Percentiles rank a stretch among this genome's conserved stretches.
Evolutionary conservation across 345 rosid species (phyloP).

Genomic region (Eucalyptus virginea): DNA sequence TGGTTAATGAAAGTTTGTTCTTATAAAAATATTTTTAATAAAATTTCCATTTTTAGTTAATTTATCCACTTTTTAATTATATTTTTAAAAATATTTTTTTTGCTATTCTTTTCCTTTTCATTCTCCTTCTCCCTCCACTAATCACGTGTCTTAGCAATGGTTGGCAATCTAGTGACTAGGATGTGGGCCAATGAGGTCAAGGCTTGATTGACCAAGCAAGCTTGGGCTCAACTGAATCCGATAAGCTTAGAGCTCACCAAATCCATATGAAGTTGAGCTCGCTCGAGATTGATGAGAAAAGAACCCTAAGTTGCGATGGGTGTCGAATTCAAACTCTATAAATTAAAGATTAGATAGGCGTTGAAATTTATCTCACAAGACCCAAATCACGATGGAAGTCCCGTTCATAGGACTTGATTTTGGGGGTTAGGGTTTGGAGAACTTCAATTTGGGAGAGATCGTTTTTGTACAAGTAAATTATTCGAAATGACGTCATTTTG

Average conservation of each 20-base stretch:
- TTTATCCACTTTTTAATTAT: neutral
- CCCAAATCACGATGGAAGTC: neutral
- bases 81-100: too few relatives aligned
- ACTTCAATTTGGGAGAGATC: neutral
- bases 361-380: too few relatives aligned
- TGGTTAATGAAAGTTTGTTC: neutral
- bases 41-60: too few relatives aligned
- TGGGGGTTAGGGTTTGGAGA: neutral
- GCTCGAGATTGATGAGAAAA: neutral
- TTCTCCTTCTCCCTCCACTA: neutral
- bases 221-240: accelerated
- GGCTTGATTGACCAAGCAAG: accelerated
- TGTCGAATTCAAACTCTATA: neutral
- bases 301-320: neutral
- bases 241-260: neutral
- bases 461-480: neutral
- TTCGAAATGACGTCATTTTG: too few relatives aligned
- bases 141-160: neutral
- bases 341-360: too few relatives aligned
- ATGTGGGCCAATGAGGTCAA: neutral
- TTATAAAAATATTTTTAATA: too few relatives aligned
- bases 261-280: neutral
- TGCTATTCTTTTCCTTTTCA: too few relatives aligned
- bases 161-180: neutral
- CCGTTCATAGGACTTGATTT: accelerated